Base-by-base conservation (phyloP, 805 yeast genomes). In the Ogataea neopini region DNA sequence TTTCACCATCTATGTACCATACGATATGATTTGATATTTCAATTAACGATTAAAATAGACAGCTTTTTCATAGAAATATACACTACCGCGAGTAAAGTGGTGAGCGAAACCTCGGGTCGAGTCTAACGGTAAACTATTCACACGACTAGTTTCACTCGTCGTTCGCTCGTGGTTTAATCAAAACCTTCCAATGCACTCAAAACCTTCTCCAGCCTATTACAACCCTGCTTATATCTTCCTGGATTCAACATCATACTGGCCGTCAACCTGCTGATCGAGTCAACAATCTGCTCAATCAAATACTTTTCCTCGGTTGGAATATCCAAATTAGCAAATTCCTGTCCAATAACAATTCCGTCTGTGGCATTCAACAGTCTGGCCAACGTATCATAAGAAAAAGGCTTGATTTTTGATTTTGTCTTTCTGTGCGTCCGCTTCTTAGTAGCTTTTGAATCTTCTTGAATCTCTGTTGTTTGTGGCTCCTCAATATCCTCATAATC, bases 161-260 rank as follows among this genome's bases (percentile, higher is more conserved):
- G 8, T 22, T 6, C 8, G 25, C 25, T 22, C 25, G 25, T 8
- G 5, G 7, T 5, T 43, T 37, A 64, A 1, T 63, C 67, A 52
- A 79, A 92, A 1, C 98, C 98, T 61, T 92, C 98, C 42, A 92
- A 71, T 0, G 91, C 95, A 46, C 86, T 73, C 48, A 90, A 77
- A 0, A 97, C 97, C 56, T 83, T 83, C 56, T 86, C 86, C 57
- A 92, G 71, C 53, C 98, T 73, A 52, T 79, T 75, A 37, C 88
- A 76, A 10, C 97, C 96, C 51, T 88, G 89, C 13, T 82, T 83
- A 48, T 86, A 84, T 59, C 94, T 80, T 23, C 79, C 80, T 23
- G 88, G 88, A 64, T 92, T 96, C 47, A 88, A 63, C 45, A 90
- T 86, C 88, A 94, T 89, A 61, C 90, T 97, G 44, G 91, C 88